A percentile compares a stretch with the other conserved stretches of the same genome.
Conservation (phyloP, 2,329 filamentous ascomycete genomes). For the Hymenoscyphus scutula region DNA sequence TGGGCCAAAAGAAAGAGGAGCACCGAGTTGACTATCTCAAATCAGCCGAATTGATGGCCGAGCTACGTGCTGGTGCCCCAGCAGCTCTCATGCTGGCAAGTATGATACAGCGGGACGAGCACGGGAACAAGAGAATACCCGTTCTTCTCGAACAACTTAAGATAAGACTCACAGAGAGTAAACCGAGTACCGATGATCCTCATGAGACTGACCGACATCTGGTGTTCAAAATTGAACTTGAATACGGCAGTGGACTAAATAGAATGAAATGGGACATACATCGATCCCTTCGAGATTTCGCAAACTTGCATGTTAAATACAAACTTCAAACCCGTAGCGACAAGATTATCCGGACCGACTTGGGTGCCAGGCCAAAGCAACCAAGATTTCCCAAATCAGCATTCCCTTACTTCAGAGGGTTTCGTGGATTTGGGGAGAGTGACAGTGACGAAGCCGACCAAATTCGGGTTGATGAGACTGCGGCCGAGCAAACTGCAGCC, state of each 20-base stretch:
- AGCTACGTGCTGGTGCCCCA: slow-evolving; percentile 86
- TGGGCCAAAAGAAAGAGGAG: slow-evolving; percentile 81
- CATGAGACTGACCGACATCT: slow-evolving; percentile 65
- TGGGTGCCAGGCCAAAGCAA: slow-evolving; percentile 70
- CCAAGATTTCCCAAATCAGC: slow-evolving; percentile 87
- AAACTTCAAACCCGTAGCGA: slow-evolving; percentile 82
- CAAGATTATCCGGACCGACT: slow-evolving; percentile 69
- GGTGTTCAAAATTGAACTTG: slow-evolving; percentile 86
- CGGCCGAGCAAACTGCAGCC: slow-evolving; percentile 58
- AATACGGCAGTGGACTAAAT: slow-evolving; percentile 93
- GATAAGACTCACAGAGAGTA: slow-evolving; percentile 78
- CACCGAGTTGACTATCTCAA: slow-evolving; percentile 87
- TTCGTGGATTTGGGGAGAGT: slow-evolving; percentile 74
- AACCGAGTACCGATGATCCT: slow-evolving; percentile 55
- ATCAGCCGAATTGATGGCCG: slow-evolving; percentile 93
- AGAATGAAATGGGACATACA: slow-evolving; percentile 96
- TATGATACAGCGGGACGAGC: slow-evolving; percentile 96
- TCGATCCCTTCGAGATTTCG: slow-evolving; percentile 82
- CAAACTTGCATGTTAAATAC: slow-evolving; percentile 91
- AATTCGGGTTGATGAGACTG: slow-evolving; percentile 44
- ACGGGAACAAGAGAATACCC: slow-evolving; percentile 91
- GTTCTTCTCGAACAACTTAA: slow-evolving; percentile 94
- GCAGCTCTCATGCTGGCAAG: slow-evolving; percentile 92
- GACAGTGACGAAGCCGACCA: slow-evolving; percentile 61
- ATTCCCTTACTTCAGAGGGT: slow-evolving; percentile 83